These are phyloP conservation scores for Colletotrichum noveboracense DNA, from an alignment of 2,329 filamentous ascomycete species.

Conservation along the genomic window DNA sequence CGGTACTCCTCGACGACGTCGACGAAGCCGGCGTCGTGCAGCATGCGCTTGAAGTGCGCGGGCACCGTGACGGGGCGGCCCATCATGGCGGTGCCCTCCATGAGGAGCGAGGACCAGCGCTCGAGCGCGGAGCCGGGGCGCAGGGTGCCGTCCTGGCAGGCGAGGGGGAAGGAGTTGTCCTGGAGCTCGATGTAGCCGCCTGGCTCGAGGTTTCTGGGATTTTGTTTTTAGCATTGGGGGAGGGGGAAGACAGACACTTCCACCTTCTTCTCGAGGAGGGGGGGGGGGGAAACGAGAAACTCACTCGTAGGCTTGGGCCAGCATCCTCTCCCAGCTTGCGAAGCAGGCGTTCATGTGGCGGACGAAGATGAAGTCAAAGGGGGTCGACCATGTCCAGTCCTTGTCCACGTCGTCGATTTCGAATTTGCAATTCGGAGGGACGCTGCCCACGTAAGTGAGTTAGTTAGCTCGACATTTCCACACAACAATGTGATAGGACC, in stretches of 20 bases:
- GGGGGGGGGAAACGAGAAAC: not conserved
- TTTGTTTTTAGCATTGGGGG: conserved; percentile 11
- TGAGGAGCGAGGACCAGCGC: conserved; percentile 32
- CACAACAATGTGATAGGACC: conserved; percentile 12
- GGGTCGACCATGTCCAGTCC: conserved; percentile 33
- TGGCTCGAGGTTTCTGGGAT: conserved; percentile 29
- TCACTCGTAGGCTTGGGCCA: conserved; percentile 25
- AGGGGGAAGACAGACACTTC: too few relatives aligned
- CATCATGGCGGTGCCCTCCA: conserved; percentile 33
- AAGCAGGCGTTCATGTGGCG: conserved; percentile 18
- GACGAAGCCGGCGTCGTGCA: conserved; percentile 36
- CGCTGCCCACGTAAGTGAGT: conserved; percentile 21
- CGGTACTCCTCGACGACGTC: conserved; percentile 32
- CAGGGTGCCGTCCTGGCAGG: conserved; percentile 36
- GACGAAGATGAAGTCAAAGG: conserved; percentile 34
- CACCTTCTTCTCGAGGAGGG: not conserved
- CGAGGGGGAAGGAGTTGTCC: conserved; percentile 29
- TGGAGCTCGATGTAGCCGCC: conserved; percentile 38
- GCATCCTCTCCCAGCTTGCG: conserved; percentile 25
- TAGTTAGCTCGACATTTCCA: too few relatives aligned
- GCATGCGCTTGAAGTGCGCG: conserved; percentile 26
- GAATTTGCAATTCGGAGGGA: conserved; percentile 50
- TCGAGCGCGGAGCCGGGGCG: conserved; percentile 29
- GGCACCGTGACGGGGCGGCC: conserved; percentile 32
- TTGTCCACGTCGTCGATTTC: conserved; percentile 41